phyloP scores from a whole-genome alignment of 2,329 filamentous ascomycete species.

The Colletotrichum horii region DNA sequence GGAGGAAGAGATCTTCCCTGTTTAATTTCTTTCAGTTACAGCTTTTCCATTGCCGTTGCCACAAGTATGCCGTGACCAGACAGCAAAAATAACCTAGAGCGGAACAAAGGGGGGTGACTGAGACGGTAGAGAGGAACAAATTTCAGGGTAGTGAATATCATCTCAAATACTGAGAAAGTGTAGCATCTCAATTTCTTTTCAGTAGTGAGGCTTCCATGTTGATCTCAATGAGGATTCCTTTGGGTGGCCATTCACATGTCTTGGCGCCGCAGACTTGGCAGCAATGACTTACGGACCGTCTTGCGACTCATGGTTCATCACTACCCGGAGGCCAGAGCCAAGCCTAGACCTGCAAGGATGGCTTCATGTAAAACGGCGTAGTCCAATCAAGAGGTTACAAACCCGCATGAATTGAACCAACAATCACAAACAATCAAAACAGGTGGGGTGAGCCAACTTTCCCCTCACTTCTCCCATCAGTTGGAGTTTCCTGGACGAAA shows the following conservation, averaged over 20 bases:
- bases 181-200: background rate
- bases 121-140: background rate
- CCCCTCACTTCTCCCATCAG: background rate
- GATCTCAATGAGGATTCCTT: too few relatives aligned
- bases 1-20: constrained; percentile 40
- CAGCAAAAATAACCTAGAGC: background rate
- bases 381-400: background rate
- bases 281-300: too few relatives aligned
- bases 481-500: background rate
- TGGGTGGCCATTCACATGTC: too few relatives aligned
- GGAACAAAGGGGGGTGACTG: too few relatives aligned
- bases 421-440: background rate
- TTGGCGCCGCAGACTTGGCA: too few relatives aligned
- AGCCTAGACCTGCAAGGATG: background rate
- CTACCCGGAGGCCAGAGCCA: background rate
- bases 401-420: background rate
- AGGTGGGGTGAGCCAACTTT: background rate
- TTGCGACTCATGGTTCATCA: too few relatives aligned
- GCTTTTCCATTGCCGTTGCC: background rate
- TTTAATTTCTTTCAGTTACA: background rate
- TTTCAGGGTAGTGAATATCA: background rate
- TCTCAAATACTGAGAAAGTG: background rate
- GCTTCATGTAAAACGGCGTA: background rate
- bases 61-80: background rate
- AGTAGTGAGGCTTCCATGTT: background rate